Base-by-base conservation (phyloP, 2,329 filamentous ascomycete species). In the Talaromyces sp. region DNA sequence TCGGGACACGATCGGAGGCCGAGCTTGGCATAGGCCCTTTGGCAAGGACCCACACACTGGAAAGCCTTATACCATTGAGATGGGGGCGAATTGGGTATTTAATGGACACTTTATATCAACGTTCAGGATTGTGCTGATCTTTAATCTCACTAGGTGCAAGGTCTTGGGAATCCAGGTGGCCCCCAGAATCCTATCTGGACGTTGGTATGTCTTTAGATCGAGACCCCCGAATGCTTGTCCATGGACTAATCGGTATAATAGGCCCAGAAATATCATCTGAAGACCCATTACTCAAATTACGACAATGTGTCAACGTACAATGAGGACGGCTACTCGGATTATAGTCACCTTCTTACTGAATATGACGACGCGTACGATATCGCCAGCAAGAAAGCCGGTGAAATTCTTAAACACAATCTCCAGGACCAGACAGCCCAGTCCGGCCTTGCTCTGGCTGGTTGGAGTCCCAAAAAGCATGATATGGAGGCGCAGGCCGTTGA, bases 21-120 rank as follows among this genome's bases (percentile, higher is more conserved):
- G 86, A 7, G 78, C 86, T 37, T 71, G 71, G 16, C 80, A 87
- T 54, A 77, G 78, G 0, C 71, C 75, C 0, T 87, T 88, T 60
- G 85, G 85, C 4, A 70, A 75, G 14, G 71, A 77, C 22, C 49
- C 65, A 3, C 72, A 81, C 9, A 37, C 39, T 30, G 83, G 83
- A 0, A 73, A 78, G 0, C 79, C 82, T 0, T 85, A 84, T 54
- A 77, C 75, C 0, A 75, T 89, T 11, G 86, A 89, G 66, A 71
- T 86, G 1, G 86, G 86, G 2, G 86, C 86, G 5, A 89, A 89
- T 58, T 89, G 86, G 86, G 77, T 79, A 66, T 39, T 27, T 9
- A n/a, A 51, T 55, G 14, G 19, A 50, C n/a, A n/a, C 10, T 11
- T 30, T 16, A 11, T 33, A 27, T 14, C 0, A 17, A 35, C 13